Base-by-base conservation (phyloP, 306 rosid genomes). In the Carpinus viminea region DNA sequence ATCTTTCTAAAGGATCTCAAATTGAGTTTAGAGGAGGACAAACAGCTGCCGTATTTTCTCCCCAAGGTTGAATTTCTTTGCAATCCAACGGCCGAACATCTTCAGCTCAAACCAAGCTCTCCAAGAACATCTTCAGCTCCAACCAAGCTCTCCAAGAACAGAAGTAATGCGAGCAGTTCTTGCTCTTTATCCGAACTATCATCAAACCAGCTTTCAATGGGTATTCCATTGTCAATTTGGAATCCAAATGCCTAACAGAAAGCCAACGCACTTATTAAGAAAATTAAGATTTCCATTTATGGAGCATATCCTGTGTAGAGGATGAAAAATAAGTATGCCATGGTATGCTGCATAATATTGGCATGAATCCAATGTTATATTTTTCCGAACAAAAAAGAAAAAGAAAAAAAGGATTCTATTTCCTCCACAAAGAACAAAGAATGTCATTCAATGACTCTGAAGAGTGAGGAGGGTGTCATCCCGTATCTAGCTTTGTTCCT, bases 171-270 rank as follows among this genome's bases (percentile, higher is more conserved):
- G 56, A 93, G 87, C 87, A 96, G 81, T 72, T 93, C 98, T 81
- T 78, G 81, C 69, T 93, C 98, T 81, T 78, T 85, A 81, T 96
- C 99, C 1, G 89, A 88, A 61, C 91, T 90, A 86, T 96, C 98
- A 21, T 96, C 97, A 28, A 90, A 96, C 99, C 99, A 96, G 89
- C 99, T 96, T 88, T 96, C 99, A 59, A 96, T 96, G 2, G 99
- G 99, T 82, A 96, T 90, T 73, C 99, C 99, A 82, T 96, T 96
- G 84, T 96, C 98, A 81, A 96, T 98, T 87, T 96, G 99, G 84
- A 91, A 96, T 56, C 99, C 99, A 76, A 96, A 96, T 66, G 99
- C 98, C 99, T 93, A 91, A 38, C 82, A 74, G 15, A 80, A 62
- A 38, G 54, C 16, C 74, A 59, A 17, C 51, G 12, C 46, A 82